Evolutionary conservation across 257 asterid species (phyloP).

Genomic region (Anisodus acutangulus): DNA sequence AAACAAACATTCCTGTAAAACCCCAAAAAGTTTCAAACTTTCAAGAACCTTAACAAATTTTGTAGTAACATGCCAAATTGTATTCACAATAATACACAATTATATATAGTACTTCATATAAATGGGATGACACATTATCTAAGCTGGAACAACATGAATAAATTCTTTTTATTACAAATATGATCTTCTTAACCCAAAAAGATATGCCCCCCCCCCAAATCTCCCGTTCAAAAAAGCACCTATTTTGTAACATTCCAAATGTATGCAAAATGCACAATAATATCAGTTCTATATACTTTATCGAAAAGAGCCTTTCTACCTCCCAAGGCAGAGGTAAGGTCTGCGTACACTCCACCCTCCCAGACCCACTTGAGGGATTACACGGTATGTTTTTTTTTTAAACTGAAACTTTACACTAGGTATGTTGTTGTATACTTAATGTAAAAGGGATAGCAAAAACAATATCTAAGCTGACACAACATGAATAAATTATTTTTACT

Average conservation of each 20-base stretch:
- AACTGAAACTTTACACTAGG: too few species aligned
- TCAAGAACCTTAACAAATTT: slow-evolving; percentile 10
- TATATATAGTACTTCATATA: not conserved
- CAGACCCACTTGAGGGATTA: too few species aligned
- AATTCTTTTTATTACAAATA: not conserved
- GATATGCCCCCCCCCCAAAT: not conserved
- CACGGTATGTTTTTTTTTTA: too few species aligned
- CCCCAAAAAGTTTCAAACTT: not conserved
- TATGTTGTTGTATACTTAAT: not conserved
- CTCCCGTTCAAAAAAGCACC: too few species aligned
- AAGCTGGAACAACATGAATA: not conserved
- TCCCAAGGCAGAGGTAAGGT: too few species aligned
- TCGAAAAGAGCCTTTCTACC: too few species aligned
- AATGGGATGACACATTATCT: not conserved
- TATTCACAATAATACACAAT: not conserved
- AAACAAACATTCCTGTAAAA: not conserved
- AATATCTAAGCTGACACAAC: not conserved
- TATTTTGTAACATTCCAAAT: too few species aligned
- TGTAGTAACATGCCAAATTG: not conserved
- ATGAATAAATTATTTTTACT: not conserved
- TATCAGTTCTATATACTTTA: too few species aligned
- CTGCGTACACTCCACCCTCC: too few species aligned
- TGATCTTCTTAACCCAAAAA: not conserved
- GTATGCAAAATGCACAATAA: too few species aligned
- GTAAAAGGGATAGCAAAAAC: not conserved